A percentile compares a stretch with the other conserved stretches of the same genome.
Evolutionary conservation across 2,329 filamentous ascomycete species (phyloP).

Genomic region (Botrytis fabae): DNA sequence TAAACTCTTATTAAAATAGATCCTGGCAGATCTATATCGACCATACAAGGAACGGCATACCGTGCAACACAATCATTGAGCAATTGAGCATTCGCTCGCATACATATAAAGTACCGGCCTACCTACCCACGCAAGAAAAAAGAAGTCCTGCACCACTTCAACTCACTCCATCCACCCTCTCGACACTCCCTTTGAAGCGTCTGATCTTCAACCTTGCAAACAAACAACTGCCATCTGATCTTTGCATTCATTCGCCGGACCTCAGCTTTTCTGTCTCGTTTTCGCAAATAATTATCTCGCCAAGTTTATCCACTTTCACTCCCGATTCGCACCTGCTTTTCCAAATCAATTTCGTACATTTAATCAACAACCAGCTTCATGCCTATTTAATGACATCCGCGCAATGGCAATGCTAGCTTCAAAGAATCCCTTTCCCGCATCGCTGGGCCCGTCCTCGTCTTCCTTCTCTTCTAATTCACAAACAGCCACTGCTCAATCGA

Average conservation of each 20-base stretch:
- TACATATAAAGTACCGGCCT: background rate
- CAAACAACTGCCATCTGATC: background rate
- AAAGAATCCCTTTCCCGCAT: conserved; percentile 67
- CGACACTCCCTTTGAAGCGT: conserved; percentile 1
- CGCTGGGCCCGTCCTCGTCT: conserved; percentile 50
- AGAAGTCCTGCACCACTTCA: background rate
- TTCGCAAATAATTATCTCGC: conserved; percentile 5
- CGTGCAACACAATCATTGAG: conserved; percentile 13
- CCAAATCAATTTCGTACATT: background rate
- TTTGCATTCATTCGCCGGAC: background rate
- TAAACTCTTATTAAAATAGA: conserved; percentile 12
- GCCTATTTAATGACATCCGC: conserved; percentile 30
- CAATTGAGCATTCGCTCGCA: conserved; percentile 20
- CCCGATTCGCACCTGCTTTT: conserved; percentile 14
- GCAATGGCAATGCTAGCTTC: conserved; percentile 77
- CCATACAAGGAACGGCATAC: background rate
- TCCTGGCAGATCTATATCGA: conserved; percentile 22
- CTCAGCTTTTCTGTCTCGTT: background rate
- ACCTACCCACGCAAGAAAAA: background rate
- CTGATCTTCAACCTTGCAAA: background rate
- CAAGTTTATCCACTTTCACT: background rate
- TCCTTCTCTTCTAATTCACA: conserved; percentile 50
- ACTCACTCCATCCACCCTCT: background rate
- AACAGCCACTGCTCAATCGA: conserved; percentile 52
- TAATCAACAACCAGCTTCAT: conserved; percentile 28